phyloP scores from a whole-genome alignment of 2,329 filamentous ascomycete genomes.

The Ascocoryne sarcoides region DNA sequence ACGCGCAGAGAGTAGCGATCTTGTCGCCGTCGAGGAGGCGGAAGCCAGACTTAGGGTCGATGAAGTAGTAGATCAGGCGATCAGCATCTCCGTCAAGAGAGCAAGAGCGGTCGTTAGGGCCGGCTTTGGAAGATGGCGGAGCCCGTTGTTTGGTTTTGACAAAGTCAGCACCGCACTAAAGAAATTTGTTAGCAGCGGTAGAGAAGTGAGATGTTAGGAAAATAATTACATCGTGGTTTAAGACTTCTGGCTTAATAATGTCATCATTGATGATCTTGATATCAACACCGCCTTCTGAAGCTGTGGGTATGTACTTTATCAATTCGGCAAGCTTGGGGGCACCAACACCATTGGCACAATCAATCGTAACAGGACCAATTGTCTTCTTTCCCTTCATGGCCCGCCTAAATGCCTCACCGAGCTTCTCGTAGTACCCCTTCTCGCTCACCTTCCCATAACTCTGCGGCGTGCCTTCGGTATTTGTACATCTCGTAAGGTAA shows the following conservation, averaged over 20 bases:
- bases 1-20: slow-evolving; percentile 88
- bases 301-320: slow-evolving; percentile 68
- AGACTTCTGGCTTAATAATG: slow-evolving; percentile 76
- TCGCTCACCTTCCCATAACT: slow-evolving; percentile 86
- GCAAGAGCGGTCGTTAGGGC: slow-evolving; percentile 69
- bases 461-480: slow-evolving; percentile 79
- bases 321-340: slow-evolving; percentile 83
- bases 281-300: slow-evolving; percentile 60
- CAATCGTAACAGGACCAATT: slow-evolving; percentile 68
- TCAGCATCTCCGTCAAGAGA: slow-evolving; percentile 95
- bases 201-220: not conserved
- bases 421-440: slow-evolving; percentile 90
- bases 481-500: slow-evolving; percentile 89
- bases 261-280: slow-evolving; percentile 90
- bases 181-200: slow-evolving; percentile 8
- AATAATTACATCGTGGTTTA: slow-evolving; percentile 69
- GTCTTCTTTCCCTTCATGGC: slow-evolving; percentile 72
- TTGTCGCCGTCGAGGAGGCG: slow-evolving; percentile 92
- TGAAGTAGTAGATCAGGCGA: slow-evolving; percentile 90
- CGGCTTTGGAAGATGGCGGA: slow-evolving; percentile 72
- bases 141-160: slow-evolving; percentile 96
- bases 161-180: slow-evolving; percentile 83
- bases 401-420: slow-evolving; percentile 72
- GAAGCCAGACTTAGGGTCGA: slow-evolving; percentile 74
- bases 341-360: slow-evolving; percentile 95